These are phyloP conservation scores for Asterella californica DNA, from an alignment of 225 moss, liverwort and hornwort species.

Conservation along the genomic window DNA sequence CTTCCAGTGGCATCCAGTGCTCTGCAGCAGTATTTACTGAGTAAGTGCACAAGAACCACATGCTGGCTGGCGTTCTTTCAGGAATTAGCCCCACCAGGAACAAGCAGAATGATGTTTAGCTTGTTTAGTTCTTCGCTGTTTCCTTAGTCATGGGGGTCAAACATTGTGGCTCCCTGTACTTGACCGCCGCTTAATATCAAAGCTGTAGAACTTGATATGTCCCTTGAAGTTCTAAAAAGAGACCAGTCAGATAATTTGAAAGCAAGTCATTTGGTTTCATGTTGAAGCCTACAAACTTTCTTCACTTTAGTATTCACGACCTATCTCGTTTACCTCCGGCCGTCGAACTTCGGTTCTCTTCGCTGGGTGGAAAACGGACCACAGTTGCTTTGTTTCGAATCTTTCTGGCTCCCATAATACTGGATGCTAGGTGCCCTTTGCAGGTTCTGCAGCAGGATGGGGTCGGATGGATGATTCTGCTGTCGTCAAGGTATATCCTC, in stretches of 20 bases:
- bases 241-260: no score
- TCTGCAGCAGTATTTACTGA: slow-evolving; percentile 41
- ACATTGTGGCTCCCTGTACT: background rate
- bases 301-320: no score
- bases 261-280: no score
- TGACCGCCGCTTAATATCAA: background rate
- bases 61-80: background rate
- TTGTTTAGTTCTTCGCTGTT: background rate
- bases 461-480: slow-evolving; percentile 88
- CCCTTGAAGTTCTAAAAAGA: no score
- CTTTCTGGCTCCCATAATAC: background rate
- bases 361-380: no score
- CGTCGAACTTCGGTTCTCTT: no score
- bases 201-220: background rate
- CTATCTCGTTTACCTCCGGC: no score
- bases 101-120: background rate
- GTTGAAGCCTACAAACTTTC: background rate
- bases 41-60: slow-evolving; percentile 13
- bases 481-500: slow-evolving; percentile 67
- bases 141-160: background rate
- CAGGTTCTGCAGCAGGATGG: slow-evolving; percentile 79
- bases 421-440: background rate
- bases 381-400: no score
- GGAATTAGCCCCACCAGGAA: background rate
- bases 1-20: slow-evolving; percentile 44